Evolutionary conservation across 2,329 filamentous ascomycete genomes (phyloP).

Genomic region (Cladobotryum protrusum): DNA sequence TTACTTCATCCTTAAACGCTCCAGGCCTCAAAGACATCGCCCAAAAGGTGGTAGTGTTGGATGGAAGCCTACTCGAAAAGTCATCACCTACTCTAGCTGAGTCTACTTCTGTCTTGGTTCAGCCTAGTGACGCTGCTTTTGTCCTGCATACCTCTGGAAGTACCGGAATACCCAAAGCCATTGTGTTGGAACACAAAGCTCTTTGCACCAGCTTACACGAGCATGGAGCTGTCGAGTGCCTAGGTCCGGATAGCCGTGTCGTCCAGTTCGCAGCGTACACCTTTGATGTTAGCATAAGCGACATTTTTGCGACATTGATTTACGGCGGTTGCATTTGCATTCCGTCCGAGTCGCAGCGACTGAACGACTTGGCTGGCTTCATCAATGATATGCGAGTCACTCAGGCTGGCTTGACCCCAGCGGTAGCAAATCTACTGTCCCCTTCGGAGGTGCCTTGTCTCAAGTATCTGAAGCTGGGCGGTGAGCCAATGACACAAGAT

Average conservation of each 20-base stretch:
- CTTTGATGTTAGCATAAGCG: constrained; percentile 12
- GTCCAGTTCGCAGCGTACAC: constrained; percentile 13
- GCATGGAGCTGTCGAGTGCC: too few species aligned
- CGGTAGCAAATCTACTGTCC: not conserved
- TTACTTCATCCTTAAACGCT: not conserved
- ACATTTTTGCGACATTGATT: constrained; percentile 10
- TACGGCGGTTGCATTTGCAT: constrained; percentile 8
- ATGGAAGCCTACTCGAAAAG: not conserved
- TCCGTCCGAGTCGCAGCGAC: constrained; percentile 11
- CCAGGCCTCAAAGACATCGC: too few species aligned
- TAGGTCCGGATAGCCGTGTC: not conserved
- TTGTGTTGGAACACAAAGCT: constrained; percentile 14
- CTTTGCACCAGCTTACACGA: constrained; percentile 1
- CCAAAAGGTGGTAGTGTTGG: too few species aligned
- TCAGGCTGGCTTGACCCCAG: not conserved
- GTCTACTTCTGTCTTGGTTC: not conserved
- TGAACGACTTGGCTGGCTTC: constrained; percentile 11
- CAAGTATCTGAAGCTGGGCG: not conserved
- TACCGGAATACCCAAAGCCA: constrained; percentile 17
- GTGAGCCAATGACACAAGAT: not conserved
- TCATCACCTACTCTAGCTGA: not conserved
- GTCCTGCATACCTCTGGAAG: constrained; percentile 16
- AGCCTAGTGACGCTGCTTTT: constrained; percentile 8
- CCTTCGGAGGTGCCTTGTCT: not conserved
- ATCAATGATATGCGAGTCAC: not conserved